Evolutionary conservation across 495 filamentous ascomycete genomes (phyloP).

Genomic region (Lindgomyces ingoldianus): DNA sequence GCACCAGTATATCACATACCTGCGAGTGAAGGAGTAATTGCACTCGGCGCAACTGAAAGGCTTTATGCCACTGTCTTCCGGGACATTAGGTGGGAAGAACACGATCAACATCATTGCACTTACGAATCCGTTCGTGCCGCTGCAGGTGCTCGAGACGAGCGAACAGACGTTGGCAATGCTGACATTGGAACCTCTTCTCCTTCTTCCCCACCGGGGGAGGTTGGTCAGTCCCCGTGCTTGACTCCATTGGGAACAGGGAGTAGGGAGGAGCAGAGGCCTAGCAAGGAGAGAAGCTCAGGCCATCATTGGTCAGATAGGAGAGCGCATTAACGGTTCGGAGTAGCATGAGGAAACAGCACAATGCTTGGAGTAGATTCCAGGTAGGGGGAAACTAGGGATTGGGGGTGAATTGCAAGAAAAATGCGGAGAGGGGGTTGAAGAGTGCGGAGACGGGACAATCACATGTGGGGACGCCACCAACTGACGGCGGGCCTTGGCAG

Average conservation of each 20-base stretch:
- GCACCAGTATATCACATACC: constrained; percentile 47
- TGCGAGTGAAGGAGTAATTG: constrained; percentile 60
- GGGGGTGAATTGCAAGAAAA: neutral
- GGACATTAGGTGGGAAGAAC: too few relatives aligned
- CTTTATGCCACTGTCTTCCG: constrained; percentile 57
- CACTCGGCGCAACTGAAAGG: constrained; percentile 57
- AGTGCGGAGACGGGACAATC: constrained; percentile 13
- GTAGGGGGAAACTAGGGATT: constrained; percentile 2
- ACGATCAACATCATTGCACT: too few relatives aligned
- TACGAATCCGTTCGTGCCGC: constrained; percentile 59
- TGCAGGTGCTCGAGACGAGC: constrained; percentile 63
- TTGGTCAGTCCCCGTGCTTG: constrained; percentile 12
- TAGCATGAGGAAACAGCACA: neutral
- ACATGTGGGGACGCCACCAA: constrained; percentile 23
- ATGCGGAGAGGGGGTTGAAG: constrained; percentile 10
- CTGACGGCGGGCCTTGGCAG: constrained; percentile 28
- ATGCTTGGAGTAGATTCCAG: constrained; percentile 3
- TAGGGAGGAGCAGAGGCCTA: too few relatives aligned
- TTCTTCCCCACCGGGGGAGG: constrained; percentile 23
- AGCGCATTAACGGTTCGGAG: neutral
- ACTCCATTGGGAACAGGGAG: constrained; percentile 14
- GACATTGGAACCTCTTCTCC: constrained; percentile 34
- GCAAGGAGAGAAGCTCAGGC: neutral
- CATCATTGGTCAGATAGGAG: constrained; percentile 8
- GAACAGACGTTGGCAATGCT: constrained; percentile 47